phyloP scores from a whole-genome alignment of 1,139 yeast genomes.

The Pichia terricola region DNA sequence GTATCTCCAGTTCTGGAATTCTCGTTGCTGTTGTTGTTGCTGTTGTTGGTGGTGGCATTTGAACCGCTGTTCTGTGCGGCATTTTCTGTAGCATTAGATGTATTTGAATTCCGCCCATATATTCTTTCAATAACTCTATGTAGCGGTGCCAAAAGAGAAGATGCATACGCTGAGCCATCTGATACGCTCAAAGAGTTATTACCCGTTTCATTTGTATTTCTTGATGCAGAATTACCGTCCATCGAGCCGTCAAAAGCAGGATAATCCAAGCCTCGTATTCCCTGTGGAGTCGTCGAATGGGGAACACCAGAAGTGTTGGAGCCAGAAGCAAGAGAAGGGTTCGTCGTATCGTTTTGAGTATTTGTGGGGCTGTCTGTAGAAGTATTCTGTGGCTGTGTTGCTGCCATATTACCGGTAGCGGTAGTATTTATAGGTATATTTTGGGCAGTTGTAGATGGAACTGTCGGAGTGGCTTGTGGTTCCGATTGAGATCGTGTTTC shows the following conservation, averaged over 20 bases:
- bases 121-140: background rate
- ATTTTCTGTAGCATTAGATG: background rate
- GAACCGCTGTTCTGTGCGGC: background rate
- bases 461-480: background rate
- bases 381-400: too few species aligned
- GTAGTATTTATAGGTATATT: too few species aligned
- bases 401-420: too few species aligned
- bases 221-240: constrained; percentile 19
- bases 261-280: constrained; percentile 24
- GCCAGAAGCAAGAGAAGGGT: too few species aligned
- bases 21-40: background rate
- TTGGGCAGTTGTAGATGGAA: too few species aligned
- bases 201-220: constrained; percentile 10
- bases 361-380: too few species aligned
- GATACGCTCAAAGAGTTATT: background rate
- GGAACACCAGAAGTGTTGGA: too few species aligned
- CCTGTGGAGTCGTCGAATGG: constrained; percentile 1
- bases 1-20: background rate
- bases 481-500: background rate
- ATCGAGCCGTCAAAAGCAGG: constrained; percentile 27
- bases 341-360: too few species aligned
- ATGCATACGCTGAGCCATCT: background rate
- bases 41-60: background rate
- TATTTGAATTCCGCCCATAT: background rate
- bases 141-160: background rate